Evolutionary conservation across 2,329 filamentous ascomycete species (phyloP), one percentile per base, ranked within the genome.

Genomic region (Myotisia sp.): DNA sequence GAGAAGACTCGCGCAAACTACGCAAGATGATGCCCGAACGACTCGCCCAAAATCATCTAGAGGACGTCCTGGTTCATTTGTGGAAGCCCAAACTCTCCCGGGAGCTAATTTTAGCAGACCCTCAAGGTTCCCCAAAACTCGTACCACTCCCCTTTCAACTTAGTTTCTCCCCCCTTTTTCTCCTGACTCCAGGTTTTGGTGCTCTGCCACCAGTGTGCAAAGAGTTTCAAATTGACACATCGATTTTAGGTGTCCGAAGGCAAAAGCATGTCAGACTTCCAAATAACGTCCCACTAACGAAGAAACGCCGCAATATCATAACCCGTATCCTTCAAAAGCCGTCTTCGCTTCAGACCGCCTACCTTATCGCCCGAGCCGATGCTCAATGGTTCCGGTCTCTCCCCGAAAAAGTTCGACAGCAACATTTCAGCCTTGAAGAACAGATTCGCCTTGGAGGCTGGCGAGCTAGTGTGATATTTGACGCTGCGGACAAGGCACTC

Each of bases 371-470:
- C 35, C 65, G 67, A 36, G 64, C 67, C 19, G 74, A 81, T 46
- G 70, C 70, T 36, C 65, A 71, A 42, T 83, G 79, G 63, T 85
- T 76, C 52, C 63, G 76, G 34, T 71, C 67, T 14, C 63, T 85
- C 26, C 79, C 82, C 13, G 72, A 79, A 42, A 84, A 83, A 55
- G 68, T 84, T 42, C 75, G 74, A 49, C 71, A 73, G 43, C 73
- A 71, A 43, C 71, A 79, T 41, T 78, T 85, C 52, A 76, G 76
- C 16, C 65, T 63, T 31, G 77, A 85, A 54, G 81, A 90, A 56
- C 78, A 79, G 45, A 59, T 70, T 27, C 55, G 74, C 38, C 36
- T 56, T 17, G 69, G 69, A 26, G 63, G 63, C 36, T 64, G 67
- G 34, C 58, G 66, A 33, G 60, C 70, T 44, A 65, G 59, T 41